A percentile compares a stretch with the other conserved stretches of the same genome.
Evolutionary conservation across 352 stramenopile genomes (phyloP).

Genomic region (Phytophthora litchii): DNA sequence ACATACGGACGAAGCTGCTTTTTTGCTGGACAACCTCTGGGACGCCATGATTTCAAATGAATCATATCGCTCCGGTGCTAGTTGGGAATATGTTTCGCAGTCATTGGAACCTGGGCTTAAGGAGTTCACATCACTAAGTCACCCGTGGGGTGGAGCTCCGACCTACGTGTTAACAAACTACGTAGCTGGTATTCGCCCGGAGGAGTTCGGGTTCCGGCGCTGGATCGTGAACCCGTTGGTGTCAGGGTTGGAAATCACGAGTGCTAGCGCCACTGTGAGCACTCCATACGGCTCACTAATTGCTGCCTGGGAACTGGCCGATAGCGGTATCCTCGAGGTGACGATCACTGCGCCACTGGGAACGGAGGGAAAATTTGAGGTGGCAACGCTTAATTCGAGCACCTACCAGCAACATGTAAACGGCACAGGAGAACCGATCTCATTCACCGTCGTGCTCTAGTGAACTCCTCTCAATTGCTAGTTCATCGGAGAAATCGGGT

Average conservation of each 20-base stretch:
- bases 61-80: slow-evolving; percentile 16
- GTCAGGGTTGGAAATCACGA: slow-evolving; percentile 30
- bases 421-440: no score
- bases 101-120: slow-evolving; percentile 27
- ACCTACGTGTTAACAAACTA: no score
- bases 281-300: slow-evolving; percentile 23
- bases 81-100: slow-evolving; percentile 35
- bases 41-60: slow-evolving; percentile 40
- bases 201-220: slow-evolving; percentile 31
- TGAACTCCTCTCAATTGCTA: no score
- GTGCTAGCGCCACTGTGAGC: slow-evolving; percentile 29
- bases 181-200: slow-evolving; percentile 19
- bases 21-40: slow-evolving; percentile 26
- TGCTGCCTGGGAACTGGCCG: slow-evolving; percentile 12
- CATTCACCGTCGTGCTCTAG: no score
- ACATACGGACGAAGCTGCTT: no score
- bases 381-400: slow-evolving; percentile 2
- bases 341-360: slow-evolving; percentile 20
- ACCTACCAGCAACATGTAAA: no score
- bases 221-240: slow-evolving; percentile 41
- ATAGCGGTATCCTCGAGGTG: slow-evolving; percentile 11
- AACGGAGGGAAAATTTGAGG: slow-evolving; percentile 24
- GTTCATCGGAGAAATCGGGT: no score
- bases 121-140: slow-evolving; percentile 31
- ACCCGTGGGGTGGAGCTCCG: slow-evolving; percentile 8